These are phyloP conservation scores for Kurtzmaniella quercitrusa DNA, from an alignment of 1,139 yeast genomes.

Conservation along the genomic window DNA sequence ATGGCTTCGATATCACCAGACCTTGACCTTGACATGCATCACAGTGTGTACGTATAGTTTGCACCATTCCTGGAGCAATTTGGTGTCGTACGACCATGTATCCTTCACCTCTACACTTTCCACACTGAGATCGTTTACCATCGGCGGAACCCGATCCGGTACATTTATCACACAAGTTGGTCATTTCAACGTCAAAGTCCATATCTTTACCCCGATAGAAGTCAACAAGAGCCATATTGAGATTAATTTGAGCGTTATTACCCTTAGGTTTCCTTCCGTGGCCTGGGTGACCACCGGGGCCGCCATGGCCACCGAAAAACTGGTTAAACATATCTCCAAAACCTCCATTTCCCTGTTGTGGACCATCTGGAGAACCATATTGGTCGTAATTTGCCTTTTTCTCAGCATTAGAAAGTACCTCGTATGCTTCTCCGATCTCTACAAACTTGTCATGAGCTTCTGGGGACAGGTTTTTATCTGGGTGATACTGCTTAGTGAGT, in stretches of 20 bases:
- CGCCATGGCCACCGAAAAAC: constrained; percentile 70
- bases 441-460: constrained; percentile 83
- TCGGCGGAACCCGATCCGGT: constrained; percentile 84
- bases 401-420: constrained; percentile 71
- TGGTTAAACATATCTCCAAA: constrained; percentile 57
- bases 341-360: constrained; percentile 31
- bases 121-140: constrained; percentile 62
- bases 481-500: constrained; percentile 84
- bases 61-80: constrained; percentile 87
- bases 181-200: constrained; percentile 64
- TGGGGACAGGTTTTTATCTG: constrained; percentile 85
- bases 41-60: constrained; percentile 76
- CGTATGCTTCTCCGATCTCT: constrained; percentile 93
- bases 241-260: constrained; percentile 53
- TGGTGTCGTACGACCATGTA: constrained; percentile 63
- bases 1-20: constrained; percentile 54
- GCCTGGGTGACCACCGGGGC: constrained; percentile 26
- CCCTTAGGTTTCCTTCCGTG: constrained; percentile 56
- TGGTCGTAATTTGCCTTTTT: constrained; percentile 71
- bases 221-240: constrained; percentile 58
- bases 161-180: constrained; percentile 72
- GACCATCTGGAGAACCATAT: constrained; percentile 81
- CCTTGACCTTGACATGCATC: constrained; percentile 82
- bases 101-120: constrained; percentile 73
- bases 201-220: constrained; percentile 65